Base-by-base conservation (phyloP, 345 rosid genomes). In the Mangifera indica region DNA sequence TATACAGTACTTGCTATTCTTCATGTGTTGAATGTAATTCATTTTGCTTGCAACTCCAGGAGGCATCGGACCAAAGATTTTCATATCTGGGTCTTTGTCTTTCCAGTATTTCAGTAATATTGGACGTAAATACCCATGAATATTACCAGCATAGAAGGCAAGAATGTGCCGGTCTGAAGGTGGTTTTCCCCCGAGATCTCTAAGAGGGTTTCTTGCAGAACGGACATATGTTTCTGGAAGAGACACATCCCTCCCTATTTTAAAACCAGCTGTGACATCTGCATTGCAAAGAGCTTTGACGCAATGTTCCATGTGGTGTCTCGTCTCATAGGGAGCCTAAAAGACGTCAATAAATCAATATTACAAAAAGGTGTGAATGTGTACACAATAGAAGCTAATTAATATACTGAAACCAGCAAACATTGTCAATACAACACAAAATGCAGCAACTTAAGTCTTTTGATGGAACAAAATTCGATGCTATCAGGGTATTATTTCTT, bases 251-350 rank as follows among this genome's bases (percentile, higher is more conserved):
- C 96, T 87, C 68, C 98, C 98, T n/a, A 93, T 82, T 81, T 93
- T 93, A 85, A 87, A 93, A 34, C 95, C 97, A 42, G 80, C 83
- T 0, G 95, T 93, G 12, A 90, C 80, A 54, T 93, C 98, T 2
- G 98, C 97, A 76, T 94, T 94, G 91, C 98, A 94, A 29, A 94
- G 84, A 52, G 97, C 96, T 82, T 91, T 94, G 71, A 94, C 87
- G 83, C 98, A 90, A 44, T 87, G 91, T 73, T 94, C 98, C 98
- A 94, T 94, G 79, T 94, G 98, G 81, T 88, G 97, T 76, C 97
- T 87, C 26, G 98, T 90, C 71, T 94, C 97, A n/a, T 90, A 94
- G 15, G 98, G 98, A 72, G 98, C 98, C 97, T 94, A 84, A 14
- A 72, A 79, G 64, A 66, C 9, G 8, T 18, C 32, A 56, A 69